Evolutionary conservation across 345 rosid genomes (phyloP).

Genomic region (Eucalyptus microcorys): DNA sequence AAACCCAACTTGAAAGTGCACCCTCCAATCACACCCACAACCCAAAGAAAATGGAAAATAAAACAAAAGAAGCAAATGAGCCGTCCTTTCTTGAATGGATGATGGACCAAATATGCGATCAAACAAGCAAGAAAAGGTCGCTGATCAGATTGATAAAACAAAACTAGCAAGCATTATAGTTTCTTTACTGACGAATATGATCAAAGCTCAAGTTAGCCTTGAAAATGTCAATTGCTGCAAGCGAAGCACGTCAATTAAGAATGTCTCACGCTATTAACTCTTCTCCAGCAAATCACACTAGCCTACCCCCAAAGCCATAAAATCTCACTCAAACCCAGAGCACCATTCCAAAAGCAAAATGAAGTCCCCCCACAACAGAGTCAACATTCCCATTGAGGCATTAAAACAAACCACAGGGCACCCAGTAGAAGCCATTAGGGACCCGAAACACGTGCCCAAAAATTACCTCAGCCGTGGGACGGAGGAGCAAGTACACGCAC

Average conservation of each 20-base stretch:
- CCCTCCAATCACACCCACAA: not conserved
- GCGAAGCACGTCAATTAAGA: not conserved
- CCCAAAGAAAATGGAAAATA: not conserved
- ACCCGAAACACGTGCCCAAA: not conserved
- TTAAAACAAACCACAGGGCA: accelerated
- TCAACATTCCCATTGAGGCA: not conserved
- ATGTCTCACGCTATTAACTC: not conserved
- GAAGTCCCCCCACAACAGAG: accelerated
- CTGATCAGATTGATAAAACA: not conserved
- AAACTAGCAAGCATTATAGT: not conserved
- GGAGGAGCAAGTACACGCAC: constrained; percentile 65
- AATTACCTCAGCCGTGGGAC: constrained; percentile 51
- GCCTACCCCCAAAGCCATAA: not conserved
- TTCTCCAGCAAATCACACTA: not conserved
- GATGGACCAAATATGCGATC: not conserved
- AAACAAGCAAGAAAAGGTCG: not conserved
- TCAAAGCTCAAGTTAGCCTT: not conserved
- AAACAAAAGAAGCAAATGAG: not conserved
- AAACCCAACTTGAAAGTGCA: not conserved
- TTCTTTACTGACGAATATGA: accelerated
- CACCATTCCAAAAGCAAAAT: not conserved
- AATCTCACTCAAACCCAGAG: not conserved
- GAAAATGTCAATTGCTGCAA: not conserved
- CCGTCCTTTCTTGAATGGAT: not conserved
- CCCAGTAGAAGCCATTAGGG: not conserved